These are phyloP conservation scores for Colletotrichum lentis DNA, from an alignment of 2,329 filamentous ascomycete species.

Conservation along the genomic window DNA sequence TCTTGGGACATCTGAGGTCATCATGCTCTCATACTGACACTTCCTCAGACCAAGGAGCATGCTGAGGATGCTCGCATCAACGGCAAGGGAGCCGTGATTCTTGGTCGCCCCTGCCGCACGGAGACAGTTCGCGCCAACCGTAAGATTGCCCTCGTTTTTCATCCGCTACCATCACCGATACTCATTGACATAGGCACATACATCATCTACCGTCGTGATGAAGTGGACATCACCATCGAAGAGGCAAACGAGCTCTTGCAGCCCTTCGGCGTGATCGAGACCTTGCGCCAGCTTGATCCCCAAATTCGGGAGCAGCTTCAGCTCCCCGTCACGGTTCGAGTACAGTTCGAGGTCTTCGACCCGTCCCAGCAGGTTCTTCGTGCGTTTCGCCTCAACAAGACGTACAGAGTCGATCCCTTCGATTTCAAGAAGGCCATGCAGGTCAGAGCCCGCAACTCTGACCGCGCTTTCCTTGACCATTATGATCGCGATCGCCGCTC, in stretches of 20 bases:
- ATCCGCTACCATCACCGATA: conserved; percentile 40
- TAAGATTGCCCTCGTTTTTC: conserved; percentile 47
- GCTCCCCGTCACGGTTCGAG: conserved; percentile 51
- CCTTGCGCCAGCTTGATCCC: conserved; percentile 42
- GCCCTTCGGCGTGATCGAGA: conserved; percentile 56
- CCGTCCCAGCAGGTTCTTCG: conserved; percentile 57
- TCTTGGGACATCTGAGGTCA: neutral
- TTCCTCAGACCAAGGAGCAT: conserved; percentile 55
- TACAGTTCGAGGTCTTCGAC: conserved; percentile 62
- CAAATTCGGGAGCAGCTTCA: conserved; percentile 47
- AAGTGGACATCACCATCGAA: conserved; percentile 48
- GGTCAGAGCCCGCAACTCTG: conserved; percentile 31
- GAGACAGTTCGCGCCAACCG: conserved; percentile 68
- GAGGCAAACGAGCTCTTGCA: conserved; percentile 57
- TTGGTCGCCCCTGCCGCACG: conserved; percentile 65
- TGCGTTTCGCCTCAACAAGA: conserved; percentile 49
- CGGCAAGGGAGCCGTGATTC: conserved; percentile 59
- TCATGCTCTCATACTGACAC: conserved; percentile 41
- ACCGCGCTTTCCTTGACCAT: conserved; percentile 44
- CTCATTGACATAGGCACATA: conserved; percentile 54
- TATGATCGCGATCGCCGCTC: conserved; percentile 58
- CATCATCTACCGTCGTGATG: conserved; percentile 54
- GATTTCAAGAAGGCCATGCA: conserved; percentile 42
- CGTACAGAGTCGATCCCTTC: conserved; percentile 45
- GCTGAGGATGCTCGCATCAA: conserved; percentile 58